phyloP scores from a whole-genome alignment of 805 yeast species.

The Yamadazyma sp. region DNA sequence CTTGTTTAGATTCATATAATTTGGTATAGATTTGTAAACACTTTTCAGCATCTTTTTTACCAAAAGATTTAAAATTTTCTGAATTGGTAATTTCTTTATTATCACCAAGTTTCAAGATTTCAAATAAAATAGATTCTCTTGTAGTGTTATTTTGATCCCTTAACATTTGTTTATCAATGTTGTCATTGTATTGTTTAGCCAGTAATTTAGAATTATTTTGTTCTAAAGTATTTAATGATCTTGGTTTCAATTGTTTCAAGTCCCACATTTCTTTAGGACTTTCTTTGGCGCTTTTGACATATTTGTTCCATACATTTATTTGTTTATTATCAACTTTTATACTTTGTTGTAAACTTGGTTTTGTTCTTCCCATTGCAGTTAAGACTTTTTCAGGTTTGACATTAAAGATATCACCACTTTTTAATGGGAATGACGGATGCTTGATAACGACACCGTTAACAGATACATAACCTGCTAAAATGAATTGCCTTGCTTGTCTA shows the following conservation, averaged over 20 bases:
- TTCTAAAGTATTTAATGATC: constrained; percentile 29
- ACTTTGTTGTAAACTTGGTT: constrained; percentile 72
- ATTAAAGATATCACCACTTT: constrained; percentile 82
- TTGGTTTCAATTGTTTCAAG: constrained; percentile 40
- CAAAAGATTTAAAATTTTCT: constrained; percentile 32
- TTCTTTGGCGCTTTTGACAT: constrained; percentile 55
- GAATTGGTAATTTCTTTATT: constrained; percentile 10
- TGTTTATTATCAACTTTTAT: constrained; percentile 69
- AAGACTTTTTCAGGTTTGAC: constrained; percentile 85
- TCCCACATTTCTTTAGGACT: constrained; percentile 60
- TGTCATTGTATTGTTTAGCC: constrained; percentile 31
- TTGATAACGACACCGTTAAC: constrained; percentile 81
- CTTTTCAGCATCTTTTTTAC: constrained; percentile 29
- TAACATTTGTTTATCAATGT: constrained; percentile 43
- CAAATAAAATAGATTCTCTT: constrained; percentile 45
- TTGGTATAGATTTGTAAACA: constrained; percentile 31
- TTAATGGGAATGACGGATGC: constrained; percentile 74
- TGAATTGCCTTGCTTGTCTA: constrained; percentile 90
- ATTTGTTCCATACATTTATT: constrained; percentile 71
- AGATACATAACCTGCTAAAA: constrained; percentile 72
- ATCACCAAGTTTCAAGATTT: constrained; percentile 36
- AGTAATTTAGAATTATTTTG: constrained; percentile 13
- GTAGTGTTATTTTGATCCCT: constrained; percentile 38
- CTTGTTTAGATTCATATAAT: constrained; percentile 26
- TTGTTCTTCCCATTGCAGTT: constrained; percentile 77